Base-by-base conservation (phyloP, 1,139 yeast genomes). In the Yamadazyma diospyri region DNA sequence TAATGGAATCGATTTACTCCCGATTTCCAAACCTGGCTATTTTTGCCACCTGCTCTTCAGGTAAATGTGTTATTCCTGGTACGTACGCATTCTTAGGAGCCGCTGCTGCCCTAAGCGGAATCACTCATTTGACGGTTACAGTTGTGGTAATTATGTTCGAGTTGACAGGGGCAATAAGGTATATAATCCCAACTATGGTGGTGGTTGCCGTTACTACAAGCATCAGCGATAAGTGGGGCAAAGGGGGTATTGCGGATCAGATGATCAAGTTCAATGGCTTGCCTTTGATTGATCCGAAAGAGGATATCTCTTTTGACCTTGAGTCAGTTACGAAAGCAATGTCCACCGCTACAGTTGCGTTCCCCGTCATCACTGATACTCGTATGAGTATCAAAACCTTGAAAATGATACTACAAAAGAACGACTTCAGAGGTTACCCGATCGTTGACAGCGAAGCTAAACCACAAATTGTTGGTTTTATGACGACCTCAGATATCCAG, bases 61-160 rank as follows among this genome's bases (percentile, higher is more conserved):
- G 46, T 6, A 64, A 60, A 21, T 86, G 95, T 49, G 76, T 89
- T 15, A 85, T 89, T 2, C 94, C 97, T 0, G 97, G 97, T 0
- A 87, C 94, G 0, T 92, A 89, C 57, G 95, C 98, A 0, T 81
- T 94, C 39, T 72, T 94, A n/a, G 99, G 98, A 2, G 97, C 98
- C 0, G 97, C 94, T 1, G 94, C 97, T 2, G 88, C 96, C 0
- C 67, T 94, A 30, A 81, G 95, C 53, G 98, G 98, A 4, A 87
- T 88, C 14, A 92, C 98, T 0, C 86, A 92, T 46, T 64, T 94
- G 42, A 88, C 97, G 0, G 84, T 92, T 3, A 81, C 97, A 0
- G 95, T 92, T 8, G 98, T 88, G 1, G 92, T 94, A 6, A 83
- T 94, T 27, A 84, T 94, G 92, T 88, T 92, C 61, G 99, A 94